Base-by-base conservation (phyloP, 257 asterid genomes). In the Ocimum tenuiflorum region DNA sequence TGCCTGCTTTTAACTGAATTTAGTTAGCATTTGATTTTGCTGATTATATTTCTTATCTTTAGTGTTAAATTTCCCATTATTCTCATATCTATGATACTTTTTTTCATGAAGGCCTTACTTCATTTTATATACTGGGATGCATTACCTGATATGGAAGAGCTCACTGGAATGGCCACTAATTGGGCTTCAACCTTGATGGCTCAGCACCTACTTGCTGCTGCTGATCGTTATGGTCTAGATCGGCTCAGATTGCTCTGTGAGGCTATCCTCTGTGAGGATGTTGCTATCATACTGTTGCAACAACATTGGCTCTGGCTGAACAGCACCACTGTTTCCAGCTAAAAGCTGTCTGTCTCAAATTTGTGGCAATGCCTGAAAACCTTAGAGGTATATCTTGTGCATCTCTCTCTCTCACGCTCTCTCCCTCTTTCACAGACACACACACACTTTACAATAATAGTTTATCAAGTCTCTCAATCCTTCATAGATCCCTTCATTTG, bases 251-350 rank as follows among this genome's bases (percentile, higher is more conserved):
- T 89, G 82, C 88, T 89, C 14, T 92, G 96, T 17, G 98, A 92
- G 80, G 82, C 95, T 36, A 84, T 45, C 19, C 87, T 92, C 46
- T 85, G 96, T 52, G 87, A 80, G 67, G 89, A 86, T 42, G 88
- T 89, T 49, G 95, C 98, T 43, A 89, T 92, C 29, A 92, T 67
- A 89, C 97, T 70, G 97, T 92, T 73, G 98, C 98, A 27, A 92
- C 97, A 13, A 92, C 98, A 15, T 78, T 92, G 55, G 98, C 98
- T 35, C 75, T 92, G 77, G 97, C 98, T 0, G 98, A 92, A 77
- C 98, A 92, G 58, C 98, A 92, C 68, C 98, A 89, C 62, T 89
- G 97, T 77, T 84, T 85, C 79, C 97, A 84, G 86, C 86, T 92
- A 68, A 92, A 92, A 83, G 76, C 84, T 49, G 89, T 79, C 36